Base-by-base conservation (phyloP, 768 basidiomycete species). In the Podaxis rugospora region DNA sequence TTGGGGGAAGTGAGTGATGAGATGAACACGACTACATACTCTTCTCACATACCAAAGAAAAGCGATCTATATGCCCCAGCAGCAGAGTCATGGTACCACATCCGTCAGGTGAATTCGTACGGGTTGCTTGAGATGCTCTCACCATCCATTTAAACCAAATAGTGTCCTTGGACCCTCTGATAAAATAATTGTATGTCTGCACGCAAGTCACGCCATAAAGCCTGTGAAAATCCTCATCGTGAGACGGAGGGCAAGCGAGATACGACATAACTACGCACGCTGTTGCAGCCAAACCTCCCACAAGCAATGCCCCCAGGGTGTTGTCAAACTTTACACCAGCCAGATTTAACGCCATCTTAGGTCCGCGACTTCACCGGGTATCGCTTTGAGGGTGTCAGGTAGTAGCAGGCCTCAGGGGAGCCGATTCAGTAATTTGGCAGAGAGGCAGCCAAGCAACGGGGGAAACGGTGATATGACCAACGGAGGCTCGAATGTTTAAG, bases 131-230 rank as follows among this genome's bases (percentile, higher is more conserved):
- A 6, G 7, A 37, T 35, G 11, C 10, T 14, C 77, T 55, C 62
- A 81, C 83, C 65, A 75, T 62, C 18, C 74, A 25, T 63, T 77
- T 82, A 47, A 80, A 68, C 23, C 49, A 28, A 2, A 62, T 16
- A 1, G 63, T 67, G 66, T 82, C 80, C 4, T 68, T 68, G 1
- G 70, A 69, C 27, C 68, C 72, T 44, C 72, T 66, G 52, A 71
- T 71, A 62, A 80, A 85, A 68, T 83, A 86, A 14, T 78, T 73
- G 62, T 75, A 83, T 1, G 80, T 80, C 66, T 86, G 85, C 13
- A 79, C 72, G 61, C 79, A 83, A 7, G 82, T 83, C 6, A 85
- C 69, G 1, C 85, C 85, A 77, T 80, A 86, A n/a, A 86, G 69
- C n/a, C 84, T 86, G 57, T 10, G 25, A 57, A 13, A 23, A 36